Evolutionary conservation across 2,329 filamentous ascomycete genomes (phyloP), one percentile per base, ranked within the genome.

Genomic region (Trichoderma endophyticum): DNA sequence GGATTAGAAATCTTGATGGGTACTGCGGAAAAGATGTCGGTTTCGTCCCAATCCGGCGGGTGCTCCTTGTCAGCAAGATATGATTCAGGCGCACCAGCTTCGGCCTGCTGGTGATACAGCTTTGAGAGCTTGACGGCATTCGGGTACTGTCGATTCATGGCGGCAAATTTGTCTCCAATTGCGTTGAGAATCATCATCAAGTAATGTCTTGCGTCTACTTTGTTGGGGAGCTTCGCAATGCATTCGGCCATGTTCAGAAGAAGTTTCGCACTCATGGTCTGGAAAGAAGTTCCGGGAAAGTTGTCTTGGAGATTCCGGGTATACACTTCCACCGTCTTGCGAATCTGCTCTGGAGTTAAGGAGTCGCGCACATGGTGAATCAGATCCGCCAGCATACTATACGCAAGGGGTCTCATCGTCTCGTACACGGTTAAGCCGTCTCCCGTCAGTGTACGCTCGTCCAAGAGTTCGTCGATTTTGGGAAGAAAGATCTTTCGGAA

Each of bases 181-280:
- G 97, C 96, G 81, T 98, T 97, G 71, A 99, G 84, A 59, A 99
- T 98, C 90, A 97, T 96, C 78, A 99, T 94, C 73, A 99, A 84
- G 80, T 97, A 97, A 80, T 98, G 95, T 6, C 97, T 91, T 28
- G 96, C 96, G 80, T 99, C 95, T 57, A 92, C 90, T 83, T 98
- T 99, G 79, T 97, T 93, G 24, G 92, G 92, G 76, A 99, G 88
- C 81, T 95, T 97, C 1, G 95, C 93, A 78, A 99, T 99, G 80
- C 94, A 97, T 78, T 99, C 97, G 0, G 95, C 96, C 94, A 99
- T 97, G 80, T 99, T 99, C 14, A 99, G 86, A 1, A 99, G 85
- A 3, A 99, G 86, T 81, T 98, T 99, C 0, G 96, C 97, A 77
- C 96, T 98, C 96, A 99, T 99, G 0, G 96, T 99, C 81, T 99